These are phyloP conservation scores for Ustilago bromivora DNA, from an alignment of 1,284 basidiomycete species.

Conservation along the genomic window DNA sequence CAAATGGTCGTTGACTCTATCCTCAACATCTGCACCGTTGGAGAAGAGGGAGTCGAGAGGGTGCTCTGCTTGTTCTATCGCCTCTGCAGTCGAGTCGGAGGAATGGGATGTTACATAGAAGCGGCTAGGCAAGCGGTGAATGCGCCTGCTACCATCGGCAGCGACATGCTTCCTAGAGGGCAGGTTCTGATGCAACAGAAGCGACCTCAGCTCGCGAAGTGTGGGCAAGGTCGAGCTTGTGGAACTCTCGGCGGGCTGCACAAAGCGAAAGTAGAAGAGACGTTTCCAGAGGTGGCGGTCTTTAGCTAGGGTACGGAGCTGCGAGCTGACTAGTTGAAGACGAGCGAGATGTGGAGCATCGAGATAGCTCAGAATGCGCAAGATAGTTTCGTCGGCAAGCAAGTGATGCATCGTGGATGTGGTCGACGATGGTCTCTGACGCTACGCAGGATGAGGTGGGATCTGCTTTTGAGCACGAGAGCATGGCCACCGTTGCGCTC, in stretches of 20 bases:
- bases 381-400: slow-evolving; percentile 38
- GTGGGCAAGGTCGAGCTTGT: slow-evolving; percentile 19
- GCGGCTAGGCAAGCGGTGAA: slow-evolving; percentile 27
- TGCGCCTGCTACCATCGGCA: slow-evolving; percentile 21
- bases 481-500: background rate
- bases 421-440: too few species aligned
- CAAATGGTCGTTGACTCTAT: slow-evolving; percentile 14
- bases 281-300: slow-evolving; percentile 52
- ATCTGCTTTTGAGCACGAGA: too few species aligned
- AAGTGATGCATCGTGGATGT: slow-evolving; percentile 15
- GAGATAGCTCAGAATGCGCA: slow-evolving; percentile 40
- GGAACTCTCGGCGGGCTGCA: slow-evolving; percentile 11
- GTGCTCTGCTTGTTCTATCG: background rate
- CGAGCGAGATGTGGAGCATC: slow-evolving; percentile 26
- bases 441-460: too few species aligned
- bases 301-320: slow-evolving; percentile 30
- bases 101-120: slow-evolving; percentile 10
- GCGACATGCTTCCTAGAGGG: slow-evolving; percentile 10
- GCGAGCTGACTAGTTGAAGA: slow-evolving; percentile 28
- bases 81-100: background rate
- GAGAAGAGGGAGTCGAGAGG: slow-evolving; percentile 5
- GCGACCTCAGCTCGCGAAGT: slow-evolving; percentile 36
- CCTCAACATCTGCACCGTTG: background rate
- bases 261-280: slow-evolving; percentile 37
- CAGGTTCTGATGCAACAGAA: slow-evolving; percentile 43